Evolutionary conservation across 176 grass and related monocot genomes (phyloP).

Genomic region (Eremochloa ophiuroides): DNA sequence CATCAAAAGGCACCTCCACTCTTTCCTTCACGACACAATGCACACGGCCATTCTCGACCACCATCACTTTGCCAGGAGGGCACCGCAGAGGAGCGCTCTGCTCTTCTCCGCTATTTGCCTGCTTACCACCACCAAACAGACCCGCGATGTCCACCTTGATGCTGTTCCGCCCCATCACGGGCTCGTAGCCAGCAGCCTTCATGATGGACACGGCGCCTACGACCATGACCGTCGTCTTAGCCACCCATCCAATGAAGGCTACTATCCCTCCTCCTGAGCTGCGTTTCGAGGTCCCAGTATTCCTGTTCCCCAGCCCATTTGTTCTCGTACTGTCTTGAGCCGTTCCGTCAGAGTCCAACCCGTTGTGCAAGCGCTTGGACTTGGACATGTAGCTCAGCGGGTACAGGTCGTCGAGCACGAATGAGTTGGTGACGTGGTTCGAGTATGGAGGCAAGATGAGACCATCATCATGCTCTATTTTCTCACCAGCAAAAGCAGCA

Average conservation of each 20-base stretch:
- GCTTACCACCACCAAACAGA: slow-evolving; percentile 25
- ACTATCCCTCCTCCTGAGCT: slow-evolving; percentile 25
- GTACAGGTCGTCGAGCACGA: slow-evolving; percentile 51
- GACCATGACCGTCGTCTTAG: slow-evolving; percentile 59
- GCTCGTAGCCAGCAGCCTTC: slow-evolving; percentile 57
- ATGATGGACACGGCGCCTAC: slow-evolving; percentile 50
- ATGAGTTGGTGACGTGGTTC: slow-evolving; percentile 59
- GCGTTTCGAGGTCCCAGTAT: neutral
- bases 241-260: slow-evolving; percentile 63
- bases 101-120: neutral
- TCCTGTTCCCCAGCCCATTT: slow-evolving; percentile 12
- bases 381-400: slow-evolving; percentile 33
- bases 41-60: slow-evolving; percentile 53
- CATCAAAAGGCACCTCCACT: slow-evolving; percentile 64
- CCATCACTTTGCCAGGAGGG: slow-evolving; percentile 59
- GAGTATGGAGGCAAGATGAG: slow-evolving; percentile 62
- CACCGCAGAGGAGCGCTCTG: slow-evolving; percentile 17
- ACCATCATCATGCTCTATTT: slow-evolving; percentile 63
- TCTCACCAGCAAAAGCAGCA: slow-evolving; percentile 66
- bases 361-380: slow-evolving; percentile 26
- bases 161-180: slow-evolving; percentile 15
- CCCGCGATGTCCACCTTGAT: slow-evolving; percentile 24
- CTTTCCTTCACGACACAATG: slow-evolving; percentile 80
- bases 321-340: neutral
- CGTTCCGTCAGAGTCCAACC: neutral